Evolutionary conservation across 73 alveolate genomes (phyloP).

Genomic region (Tetrahymena elliotti): DNA sequence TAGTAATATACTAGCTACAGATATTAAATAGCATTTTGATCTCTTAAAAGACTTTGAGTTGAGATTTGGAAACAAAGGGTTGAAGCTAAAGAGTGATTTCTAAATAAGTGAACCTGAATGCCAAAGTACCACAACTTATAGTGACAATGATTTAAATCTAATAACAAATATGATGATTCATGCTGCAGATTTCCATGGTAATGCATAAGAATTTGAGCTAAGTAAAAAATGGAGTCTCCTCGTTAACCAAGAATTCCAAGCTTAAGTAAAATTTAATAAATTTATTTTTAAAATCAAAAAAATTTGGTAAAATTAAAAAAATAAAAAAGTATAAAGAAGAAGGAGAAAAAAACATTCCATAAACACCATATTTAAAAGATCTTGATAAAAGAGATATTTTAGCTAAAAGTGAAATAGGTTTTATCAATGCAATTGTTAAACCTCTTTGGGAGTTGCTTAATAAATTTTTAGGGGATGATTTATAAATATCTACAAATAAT

Average conservation of each 20-base stretch:
- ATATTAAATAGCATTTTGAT: conserved; percentile 31
- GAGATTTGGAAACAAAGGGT: conserved; percentile 9
- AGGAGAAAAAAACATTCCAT: conserved; percentile 1
- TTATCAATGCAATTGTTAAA: conserved; percentile 30
- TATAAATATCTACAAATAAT: not conserved
- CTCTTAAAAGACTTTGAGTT: conserved; percentile 22
- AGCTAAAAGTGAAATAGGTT: conserved; percentile 36
- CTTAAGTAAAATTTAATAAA: not conserved
- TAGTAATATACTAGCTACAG: conserved; percentile 20
- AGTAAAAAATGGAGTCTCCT: conserved; percentile 22
- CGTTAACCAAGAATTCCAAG: conserved; percentile 28
- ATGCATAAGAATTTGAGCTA: conserved; percentile 14
- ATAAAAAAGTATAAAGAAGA: conserved; percentile 12
- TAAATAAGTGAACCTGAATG: not conserved
- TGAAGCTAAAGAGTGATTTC: not conserved
- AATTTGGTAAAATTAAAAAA: not conserved
- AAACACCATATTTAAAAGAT: conserved; percentile 38
- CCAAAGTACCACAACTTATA: not conserved
- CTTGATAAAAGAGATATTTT: conserved; percentile 6
- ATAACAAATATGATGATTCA: conserved; percentile 37
- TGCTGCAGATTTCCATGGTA: conserved; percentile 36
- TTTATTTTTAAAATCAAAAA: not conserved
- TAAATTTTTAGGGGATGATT: conserved; percentile 3
- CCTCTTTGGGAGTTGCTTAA: conserved; percentile 40
- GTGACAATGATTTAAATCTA: conserved; percentile 26